Evolutionary conservation across 2,329 filamentous ascomycete genomes (phyloP), one percentile per base, ranked within the genome.

Genomic region (Nectriaceae sp.): DNA sequence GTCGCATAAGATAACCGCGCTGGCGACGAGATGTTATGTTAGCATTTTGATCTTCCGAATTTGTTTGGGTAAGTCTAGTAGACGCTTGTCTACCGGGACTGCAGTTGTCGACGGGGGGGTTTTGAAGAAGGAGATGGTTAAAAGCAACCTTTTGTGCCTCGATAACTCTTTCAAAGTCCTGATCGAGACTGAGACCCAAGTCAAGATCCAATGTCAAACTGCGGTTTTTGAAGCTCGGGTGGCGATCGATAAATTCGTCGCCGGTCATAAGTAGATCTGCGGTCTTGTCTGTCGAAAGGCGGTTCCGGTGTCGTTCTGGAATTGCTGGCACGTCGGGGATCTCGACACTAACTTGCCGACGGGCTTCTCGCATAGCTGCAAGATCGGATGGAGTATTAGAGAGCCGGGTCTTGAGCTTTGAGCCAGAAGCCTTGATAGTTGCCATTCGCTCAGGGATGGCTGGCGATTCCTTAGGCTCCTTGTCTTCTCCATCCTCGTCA

Each of bases 1-100:
- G 93, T 63, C 94, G 86, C 93, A 97, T 99, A 39, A 97, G 79
- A 66, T 99, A 99, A 47, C 94, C 94, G 76, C 95, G 92, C 92
- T 97, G 88, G 84, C 78, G 79, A 59, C 71, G 76, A 61, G 73
- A 63, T 65, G 70, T 78, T 63, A 75, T 65, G 79, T 90, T 85
- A 90, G 87, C 79, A 83, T 78, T 71, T 55, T 60, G 41, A 49
- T 52, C 52, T 52, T 56, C 46, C 24, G 22, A 43, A 5, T 47
- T 18, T 45, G 24, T 42, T 31, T 54, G 52, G 10, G 18, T 47
- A 40, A 26, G 19, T 41, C 50, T 39, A 38, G 61, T 57, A 69
- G 75, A 76, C 73, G 65, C 73, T 78, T 77, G 76, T 76, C 74
- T 73, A 56, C 65, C 56, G 46, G 56, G 57, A 47, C 59, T 66